Percentiles rank a stretch among this genome's conserved stretches.
Evolutionary conservation across 192 early-diverging fungal species (phyloP).

Genomic region (Hyaloraphidium curvatum): DNA sequence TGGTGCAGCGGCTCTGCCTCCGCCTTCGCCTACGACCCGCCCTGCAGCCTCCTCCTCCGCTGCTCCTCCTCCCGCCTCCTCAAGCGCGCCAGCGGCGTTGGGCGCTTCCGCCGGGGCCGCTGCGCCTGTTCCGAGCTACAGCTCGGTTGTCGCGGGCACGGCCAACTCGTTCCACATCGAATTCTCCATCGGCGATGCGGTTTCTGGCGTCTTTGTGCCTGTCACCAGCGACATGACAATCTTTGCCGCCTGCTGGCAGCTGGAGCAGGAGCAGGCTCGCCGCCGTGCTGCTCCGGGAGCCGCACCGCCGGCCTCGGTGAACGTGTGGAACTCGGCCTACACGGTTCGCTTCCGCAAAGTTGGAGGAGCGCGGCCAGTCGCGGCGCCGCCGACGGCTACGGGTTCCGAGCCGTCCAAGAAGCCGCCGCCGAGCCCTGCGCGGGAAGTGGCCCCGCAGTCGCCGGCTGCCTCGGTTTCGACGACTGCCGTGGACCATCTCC

Average conservation of each 20-base stretch:
- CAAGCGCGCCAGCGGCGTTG: slow-evolving; percentile 1
- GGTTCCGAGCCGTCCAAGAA: too few species aligned
- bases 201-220: slow-evolving; percentile 10
- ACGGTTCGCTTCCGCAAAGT: slow-evolving; percentile 37
- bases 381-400: too few species aligned
- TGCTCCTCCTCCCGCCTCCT: slow-evolving; percentile 6
- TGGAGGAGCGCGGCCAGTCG: too few species aligned
- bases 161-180: slow-evolving; percentile 28
- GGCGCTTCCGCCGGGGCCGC: slow-evolving; percentile 3
- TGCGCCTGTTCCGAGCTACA: slow-evolving; percentile 6
- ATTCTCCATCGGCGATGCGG: slow-evolving; percentile 25
- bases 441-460: background rate
- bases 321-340: slow-evolving; percentile 36
- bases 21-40: background rate
- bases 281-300: background rate
- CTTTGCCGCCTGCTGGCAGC: slow-evolving; percentile 41
- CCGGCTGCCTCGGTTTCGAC: too few species aligned
- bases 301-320: background rate
- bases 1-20: background rate
- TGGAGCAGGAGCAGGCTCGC: slow-evolving; percentile 18
- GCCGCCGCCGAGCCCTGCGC: background rate
- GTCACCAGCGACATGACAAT: slow-evolving; percentile 35
- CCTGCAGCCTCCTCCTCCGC: slow-evolving; percentile 6
- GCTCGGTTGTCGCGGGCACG: background rate
- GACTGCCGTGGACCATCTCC: too few species aligned